Base-by-base conservation (phyloP, 202 grass and related monocot species). In the Setaria italica region DNA sequence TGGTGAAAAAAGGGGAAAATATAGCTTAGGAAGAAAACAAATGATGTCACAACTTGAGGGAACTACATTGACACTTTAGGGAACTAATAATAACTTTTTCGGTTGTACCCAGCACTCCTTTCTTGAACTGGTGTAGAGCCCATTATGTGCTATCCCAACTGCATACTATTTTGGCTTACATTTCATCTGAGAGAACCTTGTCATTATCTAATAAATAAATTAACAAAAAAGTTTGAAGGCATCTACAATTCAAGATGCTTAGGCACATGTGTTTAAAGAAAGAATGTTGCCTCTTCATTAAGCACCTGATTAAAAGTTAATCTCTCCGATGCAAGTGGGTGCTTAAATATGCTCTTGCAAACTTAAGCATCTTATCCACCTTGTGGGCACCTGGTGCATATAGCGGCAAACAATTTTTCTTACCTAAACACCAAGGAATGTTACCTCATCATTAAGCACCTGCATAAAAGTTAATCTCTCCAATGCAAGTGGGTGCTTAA, bases 121-220 rank as follows among this genome's bases (percentile, higher is more conserved):
- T 53, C 10, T 39, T 45, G 25, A 39, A 80, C 9, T 66, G 35
- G 41, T 80, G 53, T 16, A 35, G 37, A 55, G 9, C 33, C 25
- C 63, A 15, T 33, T 59, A 67, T 67, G n/a, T 43, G 3, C 17
- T 66, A 33, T 84, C 58, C 33, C 57, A 9, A 46, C 15, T 56
- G 25, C 9, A 34, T 67, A 21, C 16, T 32, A 47, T 47, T 54
- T 17, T 56, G 45, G 32, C 30, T 37, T 78, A 47, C 15, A 57
- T 37, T 25, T n/a, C 56, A 19, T 83, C 62, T 25, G 32, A 41
- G 41, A 84, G 8, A 74, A 66, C 46, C 37, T 82, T 72, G 53
- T 43, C 7, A 15, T 47, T 48, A 72, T 75, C 63, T 35, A 65
- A 34, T 65, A 65, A 34, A 65, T 65, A 30, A 65, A 35, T 65